These are phyloP conservation scores for Mortierella hygrophila DNA, from an alignment of 192 early-diverging fungal genomes.

Conservation along the genomic window DNA sequence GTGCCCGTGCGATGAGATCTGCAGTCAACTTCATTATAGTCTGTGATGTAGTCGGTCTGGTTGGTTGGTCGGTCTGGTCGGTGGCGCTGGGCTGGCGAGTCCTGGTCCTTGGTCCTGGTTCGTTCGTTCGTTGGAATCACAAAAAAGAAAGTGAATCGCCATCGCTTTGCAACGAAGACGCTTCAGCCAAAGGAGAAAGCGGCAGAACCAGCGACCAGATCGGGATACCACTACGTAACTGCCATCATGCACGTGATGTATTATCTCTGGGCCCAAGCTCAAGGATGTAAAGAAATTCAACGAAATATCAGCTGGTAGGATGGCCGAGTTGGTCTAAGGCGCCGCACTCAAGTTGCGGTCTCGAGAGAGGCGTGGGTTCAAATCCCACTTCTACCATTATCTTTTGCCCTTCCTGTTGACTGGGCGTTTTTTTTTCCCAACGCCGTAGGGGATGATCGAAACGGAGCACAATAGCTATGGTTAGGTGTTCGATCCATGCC, in stretches of 20 bases:
- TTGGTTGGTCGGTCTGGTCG: not conserved
- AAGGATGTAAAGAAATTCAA: not conserved
- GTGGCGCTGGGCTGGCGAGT: not conserved
- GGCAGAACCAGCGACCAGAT: not conserved
- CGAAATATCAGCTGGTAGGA: constrained; percentile 48
- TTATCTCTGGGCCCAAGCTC: not conserved
- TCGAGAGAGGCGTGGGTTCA: constrained; percentile 84
- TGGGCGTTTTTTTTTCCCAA: too few species aligned
- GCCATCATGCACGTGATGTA: not conserved
- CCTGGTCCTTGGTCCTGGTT: constrained; percentile 1
- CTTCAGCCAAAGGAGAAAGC: not conserved
- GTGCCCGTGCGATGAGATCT: constrained; percentile 74
- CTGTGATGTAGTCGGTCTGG: not conserved
- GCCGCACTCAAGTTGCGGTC: constrained; percentile 87
- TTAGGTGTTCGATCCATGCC: too few species aligned
- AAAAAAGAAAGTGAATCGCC: not conserved
- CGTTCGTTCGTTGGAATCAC: not conserved
- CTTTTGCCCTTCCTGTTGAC: too few species aligned
- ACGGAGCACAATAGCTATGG: too few species aligned
- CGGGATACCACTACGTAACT: not conserved
- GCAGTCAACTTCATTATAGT: constrained; percentile 80
- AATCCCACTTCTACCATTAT: constrained; percentile 72
- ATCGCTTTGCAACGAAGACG: not conserved
- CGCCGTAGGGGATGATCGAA: too few species aligned
- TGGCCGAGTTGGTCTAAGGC: constrained; percentile 84